These are phyloP conservation scores for Dimocarpus longan DNA, from an alignment of 345 rosid genomes.

Conservation along the genomic window DNA sequence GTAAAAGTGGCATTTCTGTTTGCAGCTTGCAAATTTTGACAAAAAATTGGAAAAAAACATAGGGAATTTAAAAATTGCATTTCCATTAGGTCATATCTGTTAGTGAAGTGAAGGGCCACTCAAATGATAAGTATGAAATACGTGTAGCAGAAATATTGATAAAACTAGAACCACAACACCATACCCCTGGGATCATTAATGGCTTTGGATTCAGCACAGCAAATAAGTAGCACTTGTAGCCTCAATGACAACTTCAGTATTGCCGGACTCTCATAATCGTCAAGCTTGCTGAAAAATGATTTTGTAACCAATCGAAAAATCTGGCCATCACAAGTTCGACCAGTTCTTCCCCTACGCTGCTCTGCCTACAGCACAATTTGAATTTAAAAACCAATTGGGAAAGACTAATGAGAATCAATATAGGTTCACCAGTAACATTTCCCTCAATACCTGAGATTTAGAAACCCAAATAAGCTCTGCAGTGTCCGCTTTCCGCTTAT, in stretches of 20 bases:
- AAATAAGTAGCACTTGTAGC: conserved; percentile 78
- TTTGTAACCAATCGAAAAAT: conserved; percentile 83
- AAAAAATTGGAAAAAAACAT: background rate
- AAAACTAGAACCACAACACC: conserved; percentile 21
- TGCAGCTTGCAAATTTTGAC: background rate
- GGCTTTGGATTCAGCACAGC: conserved; percentile 81
- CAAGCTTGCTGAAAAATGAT: conserved; percentile 68
- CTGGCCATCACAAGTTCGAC: conserved; percentile 95
- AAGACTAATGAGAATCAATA: background rate
- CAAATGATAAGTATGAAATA: background rate
- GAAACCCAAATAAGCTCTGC: conserved; percentile 89
- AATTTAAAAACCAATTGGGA: conserved; percentile 17
- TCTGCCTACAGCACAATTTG: conserved; percentile 65
- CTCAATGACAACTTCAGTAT: conserved; percentile 78
- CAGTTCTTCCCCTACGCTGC: conserved; percentile 95
- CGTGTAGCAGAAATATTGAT: background rate
- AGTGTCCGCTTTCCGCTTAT: conserved; percentile 55
- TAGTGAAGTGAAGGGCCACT: background rate
- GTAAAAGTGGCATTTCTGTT: background rate
- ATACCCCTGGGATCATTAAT: conserved; percentile 89
- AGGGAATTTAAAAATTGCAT: background rate
- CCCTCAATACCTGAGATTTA: conserved; percentile 75
- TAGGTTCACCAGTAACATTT: background rate
- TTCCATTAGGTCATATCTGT: background rate
- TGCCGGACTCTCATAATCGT: conserved; percentile 72